Base-by-base conservation (phyloP, 1,284 basidiomycete genomes). In the Ganoderma resinaceum region DNA sequence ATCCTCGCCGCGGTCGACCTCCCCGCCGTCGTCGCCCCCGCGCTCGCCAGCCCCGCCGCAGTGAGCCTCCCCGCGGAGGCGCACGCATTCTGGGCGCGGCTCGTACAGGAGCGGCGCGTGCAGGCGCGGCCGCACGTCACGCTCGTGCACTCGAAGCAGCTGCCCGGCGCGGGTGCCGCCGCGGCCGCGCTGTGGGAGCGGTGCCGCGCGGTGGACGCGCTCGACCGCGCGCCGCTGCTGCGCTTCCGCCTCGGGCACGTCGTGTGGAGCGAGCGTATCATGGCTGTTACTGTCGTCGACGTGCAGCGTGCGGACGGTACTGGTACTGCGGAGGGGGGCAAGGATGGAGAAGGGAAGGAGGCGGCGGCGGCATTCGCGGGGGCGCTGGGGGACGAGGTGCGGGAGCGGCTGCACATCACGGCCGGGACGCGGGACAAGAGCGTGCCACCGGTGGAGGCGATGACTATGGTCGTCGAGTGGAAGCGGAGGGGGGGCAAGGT, bases 91-190 rank as follows among this genome's bases (percentile, higher is more conserved):
- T 92, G 90, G 85, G 73, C 79, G 0, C 65, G 75, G 8, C 76
- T 96, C 33, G 82, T 85, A 49, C 67, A 67, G 7, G 78, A 79
- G 0, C 76, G 83, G 3, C 84, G 95, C 16, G 77, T 97, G 26
- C 81, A 87, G 3, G 74, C 78, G 16, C 80, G 85, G 5, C 96
- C 97, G 1, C 97, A 99, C 78, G 84, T 98, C 65, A 99, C 97
- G 0, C 82, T 99, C 64, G 90, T 93, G 9, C 97, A 99, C 78
- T 80, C 81, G 70, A 91, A 90, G 33, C 46, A 49, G 46, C 23
- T 49, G 11, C 43, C 16, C 18, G 18, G 7, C 18, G 35, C 78
- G 81, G 31, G 82, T 92, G 6, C 83, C 85, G 3, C 61, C 9
- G 23, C 86, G 49, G 66, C 80, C 66, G 78, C 72, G 23, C 79